phyloP scores from a whole-genome alignment of 768 basidiomycete genomes.

The Leccinum arenicola region DNA sequence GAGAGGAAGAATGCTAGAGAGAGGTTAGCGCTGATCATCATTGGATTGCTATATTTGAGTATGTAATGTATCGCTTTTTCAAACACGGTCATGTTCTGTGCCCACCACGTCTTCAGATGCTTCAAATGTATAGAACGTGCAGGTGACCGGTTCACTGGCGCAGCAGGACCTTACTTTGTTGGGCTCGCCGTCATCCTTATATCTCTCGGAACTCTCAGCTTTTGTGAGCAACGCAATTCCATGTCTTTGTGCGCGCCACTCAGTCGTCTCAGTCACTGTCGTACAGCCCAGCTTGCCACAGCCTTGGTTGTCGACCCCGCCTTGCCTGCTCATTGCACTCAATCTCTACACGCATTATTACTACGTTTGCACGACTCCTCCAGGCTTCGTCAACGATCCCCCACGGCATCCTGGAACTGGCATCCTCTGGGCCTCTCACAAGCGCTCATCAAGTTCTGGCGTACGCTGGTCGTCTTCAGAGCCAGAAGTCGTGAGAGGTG shows the following conservation, averaged over 20 bases:
- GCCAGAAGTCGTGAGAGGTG: constrained; percentile 51
- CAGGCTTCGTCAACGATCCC: constrained; percentile 75
- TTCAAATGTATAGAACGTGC: constrained; percentile 66
- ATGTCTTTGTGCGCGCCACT: not conserved
- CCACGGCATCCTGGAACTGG: constrained; percentile 38
- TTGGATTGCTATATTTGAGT: constrained; percentile 1
- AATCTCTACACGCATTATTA: constrained; percentile 86
- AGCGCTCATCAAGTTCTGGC: constrained; percentile 32
- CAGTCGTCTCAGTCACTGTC: constrained; percentile 66
- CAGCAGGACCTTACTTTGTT: constrained; percentile 90
- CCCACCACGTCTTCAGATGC: constrained; percentile 45
- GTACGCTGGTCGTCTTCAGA: constrained; percentile 48
- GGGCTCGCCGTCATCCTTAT: constrained; percentile 75
- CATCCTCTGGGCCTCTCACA: constrained; percentile 54
- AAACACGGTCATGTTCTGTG: constrained; percentile 21
- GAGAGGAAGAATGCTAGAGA: constrained; percentile 43
- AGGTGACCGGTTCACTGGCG: constrained; percentile 81
- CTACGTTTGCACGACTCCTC: constrained; percentile 72
- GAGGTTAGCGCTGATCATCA: constrained; percentile 24
- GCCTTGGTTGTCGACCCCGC: constrained; percentile 58
- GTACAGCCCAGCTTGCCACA: constrained; percentile 64
- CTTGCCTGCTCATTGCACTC: constrained; percentile 70
- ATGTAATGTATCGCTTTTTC: not conserved
- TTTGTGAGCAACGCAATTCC: constrained; percentile 57
- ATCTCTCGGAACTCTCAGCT: constrained; percentile 63